Percentiles rank a stretch among this genome's conserved stretches.
These are phyloP conservation scores for Helicostylum pulchrum DNA, from an alignment of 192 early-diverging fungal species.

Conservation along the genomic window DNA sequence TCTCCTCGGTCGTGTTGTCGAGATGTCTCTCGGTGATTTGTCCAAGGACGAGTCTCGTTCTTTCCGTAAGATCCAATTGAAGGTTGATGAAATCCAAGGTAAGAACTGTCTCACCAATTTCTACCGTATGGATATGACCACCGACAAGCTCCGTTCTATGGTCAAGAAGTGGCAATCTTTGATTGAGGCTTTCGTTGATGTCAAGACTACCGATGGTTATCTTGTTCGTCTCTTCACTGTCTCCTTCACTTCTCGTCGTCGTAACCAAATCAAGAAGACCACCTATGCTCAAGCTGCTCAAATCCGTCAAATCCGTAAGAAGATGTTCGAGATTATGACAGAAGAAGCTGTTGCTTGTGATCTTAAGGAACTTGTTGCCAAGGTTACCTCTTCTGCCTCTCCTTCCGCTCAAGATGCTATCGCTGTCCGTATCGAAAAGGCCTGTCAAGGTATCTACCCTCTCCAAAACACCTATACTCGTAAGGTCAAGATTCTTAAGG, in stretches of 20 bases:
- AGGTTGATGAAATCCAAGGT: conserved; percentile 91
- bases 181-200: conserved; percentile 95
- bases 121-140: conserved; percentile 98
- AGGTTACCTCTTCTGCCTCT: conserved; percentile 76
- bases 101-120: conserved; percentile 99
- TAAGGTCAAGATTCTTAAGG: conserved; percentile 99
- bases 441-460: conserved; percentile 96
- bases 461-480: conserved; percentile 94
- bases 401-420: conserved; percentile 72
- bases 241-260: conserved; percentile 92
- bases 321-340: conserved; percentile 99
- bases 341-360: conserved; percentile 82
- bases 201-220: conserved; percentile 99
- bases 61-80: conserved; percentile 96
- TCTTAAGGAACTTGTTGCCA: conserved; percentile 92
- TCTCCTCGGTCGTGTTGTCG: conserved; percentile 92
- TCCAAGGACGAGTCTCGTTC: conserved; percentile 84
- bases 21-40: conserved; percentile 93
- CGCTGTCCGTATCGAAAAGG: conserved; percentile 96
- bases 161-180: conserved; percentile 99
- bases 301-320: conserved; percentile 98
- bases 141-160: conserved; percentile 97
- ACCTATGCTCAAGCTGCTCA: conserved; percentile 96
- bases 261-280: conserved; percentile 94
- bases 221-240: conserved; percentile 90